These are phyloP conservation scores for Tricholoma sp. DNA, from an alignment of 768 basidiomycete genomes.

Conservation along the genomic window DNA sequence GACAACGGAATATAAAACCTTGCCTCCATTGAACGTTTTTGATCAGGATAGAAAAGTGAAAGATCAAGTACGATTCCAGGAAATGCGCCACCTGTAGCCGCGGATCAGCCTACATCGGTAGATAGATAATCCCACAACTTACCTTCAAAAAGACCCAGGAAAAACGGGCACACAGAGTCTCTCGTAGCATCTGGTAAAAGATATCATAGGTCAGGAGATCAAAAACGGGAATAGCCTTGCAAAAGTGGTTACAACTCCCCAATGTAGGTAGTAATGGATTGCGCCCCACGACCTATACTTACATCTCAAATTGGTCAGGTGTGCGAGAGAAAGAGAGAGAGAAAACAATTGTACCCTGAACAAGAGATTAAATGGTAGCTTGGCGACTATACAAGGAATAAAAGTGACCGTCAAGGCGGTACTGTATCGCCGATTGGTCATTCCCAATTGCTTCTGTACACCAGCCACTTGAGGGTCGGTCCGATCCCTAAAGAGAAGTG, in stretches of 20 bases:
- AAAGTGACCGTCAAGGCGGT: slow-evolving; percentile 45
- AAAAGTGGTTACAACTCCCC: slow-evolving; percentile 62
- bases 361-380: slow-evolving; percentile 57
- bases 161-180: slow-evolving; percentile 46
- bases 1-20: background rate
- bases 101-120: background rate
- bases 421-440: slow-evolving; percentile 46
- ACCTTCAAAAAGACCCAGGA: slow-evolving; percentile 48
- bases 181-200: slow-evolving; percentile 38
- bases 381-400: slow-evolving; percentile 52
- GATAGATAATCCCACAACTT: slow-evolving; percentile 1
- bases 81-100: slow-evolving; percentile 43
- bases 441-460: slow-evolving; percentile 46
- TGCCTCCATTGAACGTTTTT: slow-evolving; percentile 43
- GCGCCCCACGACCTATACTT: too few species aligned
- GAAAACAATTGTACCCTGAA: slow-evolving; percentile 35
- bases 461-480: slow-evolving; percentile 59
- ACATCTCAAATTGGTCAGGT: background rate
- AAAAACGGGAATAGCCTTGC: slow-evolving; percentile 38
- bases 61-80: slow-evolving; percentile 55
- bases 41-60: slow-evolving; percentile 51
- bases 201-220: background rate
- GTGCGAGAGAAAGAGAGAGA: background rate
- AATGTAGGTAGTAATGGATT: too few species aligned
- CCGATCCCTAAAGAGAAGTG: slow-evolving; percentile 32